Evolutionary conservation across 768 basidiomycete species (phyloP).

Genomic region (Mycena pura): DNA sequence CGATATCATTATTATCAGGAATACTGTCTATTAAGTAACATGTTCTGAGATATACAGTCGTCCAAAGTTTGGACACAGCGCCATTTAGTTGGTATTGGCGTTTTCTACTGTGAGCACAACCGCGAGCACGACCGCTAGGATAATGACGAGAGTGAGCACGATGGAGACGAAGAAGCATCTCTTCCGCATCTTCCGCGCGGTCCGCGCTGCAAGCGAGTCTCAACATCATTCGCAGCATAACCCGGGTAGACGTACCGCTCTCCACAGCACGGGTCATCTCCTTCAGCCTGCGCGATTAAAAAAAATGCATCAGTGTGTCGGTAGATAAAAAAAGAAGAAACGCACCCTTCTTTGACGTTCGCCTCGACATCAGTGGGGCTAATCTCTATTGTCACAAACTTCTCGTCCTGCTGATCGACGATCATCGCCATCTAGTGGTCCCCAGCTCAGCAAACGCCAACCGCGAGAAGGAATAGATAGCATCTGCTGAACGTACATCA

Average conservation of each 20-base stretch:
- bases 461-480: background rate
- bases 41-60: too few species aligned
- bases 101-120: constrained; percentile 43
- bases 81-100: too few species aligned
- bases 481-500: constrained; percentile 58
- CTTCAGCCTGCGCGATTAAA: background rate
- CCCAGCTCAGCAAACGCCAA: background rate
- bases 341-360: constrained; percentile 78
- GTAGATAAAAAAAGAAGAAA: background rate
- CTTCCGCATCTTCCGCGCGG: constrained; percentile 83
- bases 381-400: constrained; percentile 66
- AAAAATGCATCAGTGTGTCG: too few species aligned
- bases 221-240: constrained; percentile 62
- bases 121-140: constrained; percentile 67
- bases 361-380: constrained; percentile 67
- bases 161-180: constrained; percentile 84
- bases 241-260: background rate
- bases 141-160: constrained; percentile 56
- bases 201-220: constrained; percentile 49
- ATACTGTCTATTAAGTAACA: too few species aligned
- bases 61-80: too few species aligned
- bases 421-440: constrained; percentile 72
- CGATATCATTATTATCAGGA: too few species aligned
- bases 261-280: background rate
- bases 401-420: constrained; percentile 82